Evolutionary conservation across 2,329 filamentous ascomycete genomes (phyloP).

Genomic region (Mollisiaceae sp.): DNA sequence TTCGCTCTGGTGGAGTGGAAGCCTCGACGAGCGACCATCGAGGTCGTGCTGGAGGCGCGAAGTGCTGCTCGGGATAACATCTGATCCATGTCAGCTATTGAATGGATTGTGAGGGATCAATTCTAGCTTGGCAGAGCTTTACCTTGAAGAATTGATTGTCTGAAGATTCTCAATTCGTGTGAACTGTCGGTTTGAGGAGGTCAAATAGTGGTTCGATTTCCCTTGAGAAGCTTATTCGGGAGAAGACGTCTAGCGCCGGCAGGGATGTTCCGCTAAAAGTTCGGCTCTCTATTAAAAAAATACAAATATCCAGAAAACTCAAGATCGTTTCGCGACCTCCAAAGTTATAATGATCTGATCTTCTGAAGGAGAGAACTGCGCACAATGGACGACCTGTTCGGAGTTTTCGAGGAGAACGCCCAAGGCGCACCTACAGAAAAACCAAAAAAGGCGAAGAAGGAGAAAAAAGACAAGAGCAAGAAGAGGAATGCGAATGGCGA

Average conservation of each 20-base stretch:
- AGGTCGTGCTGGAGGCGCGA: conserved; percentile 65
- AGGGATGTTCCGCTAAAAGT: conserved; percentile 4
- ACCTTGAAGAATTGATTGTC: conserved; percentile 34
- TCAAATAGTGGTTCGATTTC: neutral
- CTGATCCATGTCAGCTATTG: conserved; percentile 50
- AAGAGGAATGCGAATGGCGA: conserved; percentile 86
- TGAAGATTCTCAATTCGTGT: conserved; percentile 3
- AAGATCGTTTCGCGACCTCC: neutral
- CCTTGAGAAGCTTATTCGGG: neutral
- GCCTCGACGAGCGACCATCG: conserved; percentile 82
- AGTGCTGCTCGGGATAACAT: conserved; percentile 80
- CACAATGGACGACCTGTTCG: conserved; percentile 79
- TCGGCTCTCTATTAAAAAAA: neutral
- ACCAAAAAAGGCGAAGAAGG: conserved; percentile 45
- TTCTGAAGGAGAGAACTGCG: conserved; percentile 10
- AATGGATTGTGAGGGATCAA: neutral
- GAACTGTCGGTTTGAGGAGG: neutral
- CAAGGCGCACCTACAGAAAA: conserved; percentile 38
- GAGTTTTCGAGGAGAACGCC: conserved; percentile 74
- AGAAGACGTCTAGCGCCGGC: neutral
- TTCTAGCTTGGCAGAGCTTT: neutral
- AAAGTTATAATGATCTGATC: neutral
- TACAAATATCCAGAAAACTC: neutral
- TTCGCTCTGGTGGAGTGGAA: conserved; percentile 91
- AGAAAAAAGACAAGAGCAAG: conserved; percentile 70